Percentiles rank a stretch among this genome's conserved stretches.
These are phyloP conservation scores for Diospyros kaki DNA, from an alignment of 148 eudicot species.

Conservation along the genomic window DNA sequence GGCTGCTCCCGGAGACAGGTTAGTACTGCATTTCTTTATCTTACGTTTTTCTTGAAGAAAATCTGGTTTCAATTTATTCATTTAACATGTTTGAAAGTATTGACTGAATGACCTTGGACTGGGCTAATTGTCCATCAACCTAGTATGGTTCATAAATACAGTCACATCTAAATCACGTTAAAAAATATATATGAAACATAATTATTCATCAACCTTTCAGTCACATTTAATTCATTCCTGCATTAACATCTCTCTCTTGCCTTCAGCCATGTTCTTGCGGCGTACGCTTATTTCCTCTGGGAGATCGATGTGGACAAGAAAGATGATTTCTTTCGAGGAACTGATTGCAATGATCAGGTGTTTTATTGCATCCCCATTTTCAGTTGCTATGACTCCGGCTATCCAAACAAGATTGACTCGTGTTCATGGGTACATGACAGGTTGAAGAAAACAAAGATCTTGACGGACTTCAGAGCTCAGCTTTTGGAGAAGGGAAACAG, in stretches of 20 bases:
- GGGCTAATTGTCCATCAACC: too few relatives aligned
- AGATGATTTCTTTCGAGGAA: slow-evolving; percentile 9
- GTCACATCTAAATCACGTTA: too few relatives aligned
- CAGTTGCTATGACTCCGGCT: too few relatives aligned
- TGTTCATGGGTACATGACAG: slow-evolving; percentile 9
- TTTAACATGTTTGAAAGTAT: too few relatives aligned
- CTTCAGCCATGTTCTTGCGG: slow-evolving; percentile 69
- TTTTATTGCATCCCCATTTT: not conserved
- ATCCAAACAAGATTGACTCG: not conserved
- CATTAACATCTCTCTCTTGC: not conserved
- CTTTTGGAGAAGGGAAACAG: slow-evolving; percentile 12
- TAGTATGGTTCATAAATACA: too few relatives aligned
- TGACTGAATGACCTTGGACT: too few relatives aligned
- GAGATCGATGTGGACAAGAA: slow-evolving; percentile 43
- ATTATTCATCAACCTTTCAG: too few relatives aligned
- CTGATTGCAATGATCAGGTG: slow-evolving; percentile 30
- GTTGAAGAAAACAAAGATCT: not conserved
- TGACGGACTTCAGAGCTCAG: not conserved
- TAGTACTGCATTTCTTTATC: not conserved
- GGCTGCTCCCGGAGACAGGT: slow-evolving; percentile 69
- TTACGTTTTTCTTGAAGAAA: too few relatives aligned
- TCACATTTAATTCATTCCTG: too few relatives aligned
- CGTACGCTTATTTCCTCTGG: slow-evolving; percentile 86
- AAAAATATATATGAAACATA: too few relatives aligned
- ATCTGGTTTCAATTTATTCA: too few relatives aligned